Conservation (phyloP, 176 grass and related monocot species). For the Oryza nivara region DNA sequence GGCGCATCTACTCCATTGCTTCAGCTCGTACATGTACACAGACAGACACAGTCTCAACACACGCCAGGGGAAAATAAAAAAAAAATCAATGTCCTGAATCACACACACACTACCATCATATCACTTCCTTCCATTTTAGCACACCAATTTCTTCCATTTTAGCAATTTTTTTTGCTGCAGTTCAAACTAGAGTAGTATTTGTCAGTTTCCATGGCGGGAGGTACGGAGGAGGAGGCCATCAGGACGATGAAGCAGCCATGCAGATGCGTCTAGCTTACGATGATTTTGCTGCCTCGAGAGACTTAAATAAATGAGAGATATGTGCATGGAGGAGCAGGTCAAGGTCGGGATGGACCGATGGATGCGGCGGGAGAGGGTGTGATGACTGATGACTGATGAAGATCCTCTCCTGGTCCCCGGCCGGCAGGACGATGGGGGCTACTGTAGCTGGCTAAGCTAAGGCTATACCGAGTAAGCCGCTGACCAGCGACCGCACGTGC, state of each 20-base stretch:
- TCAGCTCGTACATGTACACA: background rate
- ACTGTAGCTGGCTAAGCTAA: background rate
- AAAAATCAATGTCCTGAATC: background rate
- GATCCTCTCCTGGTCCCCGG: background rate
- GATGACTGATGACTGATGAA: background rate
- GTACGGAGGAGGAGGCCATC: background rate
- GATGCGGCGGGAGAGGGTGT: background rate
- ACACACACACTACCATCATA: background rate
- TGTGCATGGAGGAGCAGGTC: background rate
- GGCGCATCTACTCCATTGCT: constrained; percentile 29
- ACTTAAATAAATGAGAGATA: background rate
- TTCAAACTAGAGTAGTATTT: background rate
- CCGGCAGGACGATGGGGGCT: background rate
- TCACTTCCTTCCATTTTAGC: background rate
- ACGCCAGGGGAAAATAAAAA: background rate
- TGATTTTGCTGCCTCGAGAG: background rate
- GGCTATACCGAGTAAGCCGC: background rate
- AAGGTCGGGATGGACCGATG: background rate
- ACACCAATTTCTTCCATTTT: background rate
- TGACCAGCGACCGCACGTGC: background rate
- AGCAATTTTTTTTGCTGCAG: background rate
- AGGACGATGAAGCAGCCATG: background rate
- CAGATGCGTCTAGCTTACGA: background rate
- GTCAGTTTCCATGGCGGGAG: background rate
- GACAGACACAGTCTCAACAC: background rate